Base-by-base conservation (phyloP, 2,329 filamentous ascomycete species). In the Pseudocercospora pini-densiflorae region DNA sequence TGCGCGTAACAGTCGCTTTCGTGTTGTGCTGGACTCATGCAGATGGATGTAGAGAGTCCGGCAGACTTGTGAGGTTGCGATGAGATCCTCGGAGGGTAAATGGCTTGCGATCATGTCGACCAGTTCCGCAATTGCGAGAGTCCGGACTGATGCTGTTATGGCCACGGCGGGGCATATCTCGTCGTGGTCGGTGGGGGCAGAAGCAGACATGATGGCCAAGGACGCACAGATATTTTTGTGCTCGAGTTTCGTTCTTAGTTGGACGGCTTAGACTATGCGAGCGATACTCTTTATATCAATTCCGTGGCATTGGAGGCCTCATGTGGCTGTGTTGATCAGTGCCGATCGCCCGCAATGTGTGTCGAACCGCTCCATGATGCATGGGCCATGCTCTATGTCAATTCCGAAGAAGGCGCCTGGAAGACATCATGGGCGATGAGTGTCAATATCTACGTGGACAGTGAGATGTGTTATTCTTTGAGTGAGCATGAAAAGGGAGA, bases 51-150 rank as follows among this genome's bases (percentile, higher is more conserved):
- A 55, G 24, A 55, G 51, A 55, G 14, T 9, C 24, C 51, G 23
- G 27, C 51, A 55, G 51, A 55, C 51, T 2, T 55, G 51, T n/a
- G 51, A 55, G 27, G 51, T 19, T 31, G 51, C 51, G 24, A 55
- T 55, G 16, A 55, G 51, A 55, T 55, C 51, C 7, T 55, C 51
- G 7, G 23, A 27, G 7, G 51, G 51, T 2, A 55, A 16, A 19
- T 55, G 16, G 51, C 12, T 14, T 7, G 23, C 27, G 8, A 55
- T 55, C 51, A 55, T 55, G 24, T 55, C 51, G 51, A 55, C 51
- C 12, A 55, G 51, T 19, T 55, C 51, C 7, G 51, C 51, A 2
- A 55, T 19, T 7, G 51, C 51, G 12, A 55, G 24, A 23, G 51
- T 55, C 2, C 51, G 51, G 8, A 27, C 12, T 16, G 51, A 55